These are phyloP conservation scores for Schizochytrium sp. DNA, from an alignment of 108 stramenopile species.

Conservation along the genomic window DNA sequence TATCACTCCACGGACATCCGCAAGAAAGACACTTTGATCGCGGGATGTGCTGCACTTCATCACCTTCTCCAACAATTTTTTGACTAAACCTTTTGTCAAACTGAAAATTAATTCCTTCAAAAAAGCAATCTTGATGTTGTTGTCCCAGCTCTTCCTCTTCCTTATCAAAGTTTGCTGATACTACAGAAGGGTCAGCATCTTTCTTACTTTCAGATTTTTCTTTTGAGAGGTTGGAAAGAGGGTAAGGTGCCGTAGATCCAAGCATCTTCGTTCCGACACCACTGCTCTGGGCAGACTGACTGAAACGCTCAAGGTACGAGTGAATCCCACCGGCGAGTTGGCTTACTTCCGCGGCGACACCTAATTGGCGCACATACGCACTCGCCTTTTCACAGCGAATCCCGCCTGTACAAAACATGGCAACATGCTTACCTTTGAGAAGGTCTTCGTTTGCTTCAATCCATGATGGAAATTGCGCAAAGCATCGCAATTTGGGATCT, in stretches of 20 bases:
- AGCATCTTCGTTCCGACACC: slow-evolving; percentile 20
- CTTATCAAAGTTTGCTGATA: not conserved
- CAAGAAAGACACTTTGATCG: not conserved
- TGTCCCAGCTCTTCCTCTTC: not conserved
- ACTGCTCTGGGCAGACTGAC: slow-evolving; percentile 69
- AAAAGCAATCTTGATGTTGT: not conserved
- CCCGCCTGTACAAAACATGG: slow-evolving; percentile 72
- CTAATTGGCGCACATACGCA: not conserved
- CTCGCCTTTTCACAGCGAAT: slow-evolving; percentile 67
- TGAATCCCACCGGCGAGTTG: slow-evolving; percentile 92
- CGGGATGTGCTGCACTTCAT: not conserved
- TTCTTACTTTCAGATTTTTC: no score
- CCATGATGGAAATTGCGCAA: slow-evolving; percentile 21
- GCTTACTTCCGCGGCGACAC: slow-evolving; percentile 66
- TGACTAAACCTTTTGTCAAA: slow-evolving; percentile 55
- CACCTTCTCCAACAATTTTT: slow-evolving; percentile 9
- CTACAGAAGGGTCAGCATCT: no score
- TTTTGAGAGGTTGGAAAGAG: no score
- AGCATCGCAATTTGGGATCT: not conserved
- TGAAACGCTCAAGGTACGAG: slow-evolving; percentile 88
- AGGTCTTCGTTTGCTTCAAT: not conserved
- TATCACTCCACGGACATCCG: not conserved
- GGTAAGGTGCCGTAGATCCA: no score
- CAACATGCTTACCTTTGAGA: slow-evolving; percentile 9
- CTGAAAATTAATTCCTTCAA: slow-evolving; percentile 56